Percentiles rank a stretch among this genome's conserved stretches.
Conservation (phyloP, 1,284 basidiomycete species). For the Porogramme epimiltina region DNA sequence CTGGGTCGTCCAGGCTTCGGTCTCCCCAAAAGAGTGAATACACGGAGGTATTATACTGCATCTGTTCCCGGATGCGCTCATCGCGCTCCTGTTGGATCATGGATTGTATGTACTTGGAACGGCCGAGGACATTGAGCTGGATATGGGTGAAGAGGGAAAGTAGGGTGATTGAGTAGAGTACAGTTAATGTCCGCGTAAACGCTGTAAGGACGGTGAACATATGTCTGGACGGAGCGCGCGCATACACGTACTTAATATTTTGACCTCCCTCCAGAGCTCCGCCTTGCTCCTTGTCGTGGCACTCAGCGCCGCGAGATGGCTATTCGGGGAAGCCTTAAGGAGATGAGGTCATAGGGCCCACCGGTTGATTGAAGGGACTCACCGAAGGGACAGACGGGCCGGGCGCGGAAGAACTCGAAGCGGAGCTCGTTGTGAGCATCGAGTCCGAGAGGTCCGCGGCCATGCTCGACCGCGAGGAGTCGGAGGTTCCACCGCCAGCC, state of each 20-base stretch:
- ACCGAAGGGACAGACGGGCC: conserved; percentile 6
- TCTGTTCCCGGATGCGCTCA: conserved; percentile 53
- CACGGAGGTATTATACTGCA: conserved; percentile 43
- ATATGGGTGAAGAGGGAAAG: conserved; percentile 81
- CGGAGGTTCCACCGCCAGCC: conserved; percentile 9
- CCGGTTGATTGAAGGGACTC: not conserved
- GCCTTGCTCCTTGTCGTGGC: conserved; percentile 49
- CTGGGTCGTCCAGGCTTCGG: conserved; percentile 27
- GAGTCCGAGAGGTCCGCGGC: conserved; percentile 29
- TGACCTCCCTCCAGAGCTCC: conserved; percentile 84
- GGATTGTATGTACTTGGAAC: conserved; percentile 77
- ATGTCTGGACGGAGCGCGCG: not conserved
- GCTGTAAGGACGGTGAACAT: conserved; percentile 43
- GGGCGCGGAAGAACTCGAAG: conserved; percentile 29
- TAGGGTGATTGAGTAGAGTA: conserved; percentile 80
- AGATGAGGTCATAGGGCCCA: not conserved
- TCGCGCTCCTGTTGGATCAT: conserved; percentile 65
- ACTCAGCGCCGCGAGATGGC: conserved; percentile 6
- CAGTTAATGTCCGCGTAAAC: conserved; percentile 84
- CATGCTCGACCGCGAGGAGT: conserved; percentile 21
- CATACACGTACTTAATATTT: conserved; percentile 63
- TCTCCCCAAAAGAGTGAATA: conserved; percentile 35
- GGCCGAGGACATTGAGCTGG: conserved; percentile 84
- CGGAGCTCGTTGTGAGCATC: conserved; percentile 36
- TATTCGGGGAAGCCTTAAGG: conserved; percentile 5